Conservation (phyloP, 225 moss, liverwort and hornwort species). For the Ulota crispa region DNA sequence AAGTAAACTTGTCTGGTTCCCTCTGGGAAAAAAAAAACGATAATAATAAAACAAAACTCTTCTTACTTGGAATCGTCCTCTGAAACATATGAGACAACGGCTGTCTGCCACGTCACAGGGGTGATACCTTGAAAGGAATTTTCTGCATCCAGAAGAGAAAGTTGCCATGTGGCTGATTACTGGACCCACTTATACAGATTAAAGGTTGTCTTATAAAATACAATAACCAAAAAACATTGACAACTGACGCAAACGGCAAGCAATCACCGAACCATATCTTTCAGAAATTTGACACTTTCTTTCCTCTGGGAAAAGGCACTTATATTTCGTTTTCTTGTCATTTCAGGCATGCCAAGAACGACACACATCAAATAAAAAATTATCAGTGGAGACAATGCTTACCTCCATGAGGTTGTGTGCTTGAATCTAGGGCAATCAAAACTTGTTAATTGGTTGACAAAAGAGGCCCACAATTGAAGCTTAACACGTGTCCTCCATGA, state of each 20-base stretch:
- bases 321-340: background rate
- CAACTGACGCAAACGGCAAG: background rate
- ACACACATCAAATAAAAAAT: background rate
- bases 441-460: no score
- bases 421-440: background rate
- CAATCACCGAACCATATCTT: background rate
- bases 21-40: no score
- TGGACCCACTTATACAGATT: background rate
- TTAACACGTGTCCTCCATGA: no score
- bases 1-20: background rate
- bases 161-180: background rate
- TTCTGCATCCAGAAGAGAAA: background rate
- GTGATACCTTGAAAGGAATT: no score
- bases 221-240: background rate
- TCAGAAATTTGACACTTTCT: background rate
- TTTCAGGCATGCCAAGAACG: background rate
- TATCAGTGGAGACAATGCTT: background rate
- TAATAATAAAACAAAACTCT: no score
- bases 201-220: background rate
- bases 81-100: no score
- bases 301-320: background rate
- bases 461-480: no score
- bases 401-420: constrained; percentile 1
- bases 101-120: no score
- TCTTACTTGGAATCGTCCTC: no score